Conservation (phyloP, 2,329 filamentous ascomycete species). For the Colletotrichum falcatum region DNA sequence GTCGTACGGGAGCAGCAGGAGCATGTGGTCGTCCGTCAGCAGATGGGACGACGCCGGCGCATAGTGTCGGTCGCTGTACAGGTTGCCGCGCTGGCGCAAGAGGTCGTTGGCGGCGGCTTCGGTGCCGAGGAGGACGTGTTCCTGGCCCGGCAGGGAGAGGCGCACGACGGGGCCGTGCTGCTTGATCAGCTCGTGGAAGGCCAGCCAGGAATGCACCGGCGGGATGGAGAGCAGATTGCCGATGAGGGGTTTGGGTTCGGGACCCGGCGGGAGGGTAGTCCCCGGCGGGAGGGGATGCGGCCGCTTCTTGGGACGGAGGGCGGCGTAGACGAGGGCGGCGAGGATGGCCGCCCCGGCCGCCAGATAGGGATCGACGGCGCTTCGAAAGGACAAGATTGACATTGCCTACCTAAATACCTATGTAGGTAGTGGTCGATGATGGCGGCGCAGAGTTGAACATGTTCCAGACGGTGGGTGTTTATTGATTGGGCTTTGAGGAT, state of each 20-base stretch:
- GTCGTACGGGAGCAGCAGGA: slow-evolving; percentile 48
- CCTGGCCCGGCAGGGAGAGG: slow-evolving; percentile 55
- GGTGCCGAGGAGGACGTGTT: slow-evolving; percentile 52
- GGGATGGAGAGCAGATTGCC: slow-evolving; percentile 53
- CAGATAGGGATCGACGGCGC: slow-evolving; percentile 19
- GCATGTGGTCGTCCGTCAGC: slow-evolving; percentile 46
- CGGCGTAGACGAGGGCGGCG: slow-evolving; percentile 10
- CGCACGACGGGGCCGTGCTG: slow-evolving; percentile 56
- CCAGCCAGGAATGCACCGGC: slow-evolving; percentile 53
- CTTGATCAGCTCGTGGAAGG: slow-evolving; percentile 53
- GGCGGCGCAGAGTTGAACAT: neutral
- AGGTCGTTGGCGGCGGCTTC: slow-evolving; percentile 57
- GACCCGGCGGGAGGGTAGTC: slow-evolving; percentile 33
- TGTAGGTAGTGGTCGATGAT: neutral
- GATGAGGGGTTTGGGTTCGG: slow-evolving; percentile 41
- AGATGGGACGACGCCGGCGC: slow-evolving; percentile 51
- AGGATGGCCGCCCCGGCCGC: slow-evolving; percentile 19
- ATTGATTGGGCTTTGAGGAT: neutral
- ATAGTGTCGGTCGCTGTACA: slow-evolving; percentile 53
- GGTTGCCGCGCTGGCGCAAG: slow-evolving; percentile 53
- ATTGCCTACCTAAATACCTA: too few relatives aligned
- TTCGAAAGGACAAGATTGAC: slow-evolving; percentile 7
- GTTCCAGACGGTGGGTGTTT: too few relatives aligned
- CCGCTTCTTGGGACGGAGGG: slow-evolving; percentile 2
- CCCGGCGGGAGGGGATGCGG: slow-evolving; percentile 29